phyloP scores from a whole-genome alignment of 495 filamentous ascomycete species.

The Daldinia bambusicola region DNA sequence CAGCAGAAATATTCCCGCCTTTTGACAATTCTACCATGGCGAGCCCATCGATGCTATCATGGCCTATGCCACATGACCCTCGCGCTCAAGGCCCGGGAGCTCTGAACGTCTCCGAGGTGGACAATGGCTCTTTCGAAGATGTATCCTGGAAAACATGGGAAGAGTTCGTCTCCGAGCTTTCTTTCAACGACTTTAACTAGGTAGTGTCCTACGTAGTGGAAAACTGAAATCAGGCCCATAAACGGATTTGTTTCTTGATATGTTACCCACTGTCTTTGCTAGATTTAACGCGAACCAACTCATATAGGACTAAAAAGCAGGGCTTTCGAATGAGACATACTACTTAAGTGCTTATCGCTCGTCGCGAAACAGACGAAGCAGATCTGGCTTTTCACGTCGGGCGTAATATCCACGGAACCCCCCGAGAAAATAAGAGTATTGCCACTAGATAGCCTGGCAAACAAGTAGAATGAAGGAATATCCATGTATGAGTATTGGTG shows the following conservation, averaged over 20 bases:
- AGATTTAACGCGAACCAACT: too few species aligned
- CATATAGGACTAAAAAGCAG: too few species aligned
- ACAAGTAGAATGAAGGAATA: too few species aligned
- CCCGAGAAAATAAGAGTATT: too few species aligned
- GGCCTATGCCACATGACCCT: not conserved
- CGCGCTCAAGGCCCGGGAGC: not conserved
- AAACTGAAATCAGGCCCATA: not conserved
- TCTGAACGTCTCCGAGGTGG: not conserved
- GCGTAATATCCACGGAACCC: too few species aligned
- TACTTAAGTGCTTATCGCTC: too few species aligned
- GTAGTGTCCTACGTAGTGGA: not conserved
- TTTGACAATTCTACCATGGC: not conserved
- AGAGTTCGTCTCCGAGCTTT: slow-evolving; percentile 16
- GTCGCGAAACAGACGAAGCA: too few species aligned
- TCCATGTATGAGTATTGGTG: too few species aligned
- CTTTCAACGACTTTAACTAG: slow-evolving; percentile 7
- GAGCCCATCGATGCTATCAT: not conserved
- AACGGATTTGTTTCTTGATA: not conserved
- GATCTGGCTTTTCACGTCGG: too few species aligned
- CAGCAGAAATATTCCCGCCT: not conserved
- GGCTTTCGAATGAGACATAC: too few species aligned
- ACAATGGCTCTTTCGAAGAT: not conserved
- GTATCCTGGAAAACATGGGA: slow-evolving; percentile 23
- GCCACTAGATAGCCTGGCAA: too few species aligned
- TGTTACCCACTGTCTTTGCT: not conserved